Evolutionary conservation across 2,329 filamentous ascomycete genomes (phyloP), one percentile per base, ranked within the genome.

Genomic region (Talaromyces marneffei): DNA sequence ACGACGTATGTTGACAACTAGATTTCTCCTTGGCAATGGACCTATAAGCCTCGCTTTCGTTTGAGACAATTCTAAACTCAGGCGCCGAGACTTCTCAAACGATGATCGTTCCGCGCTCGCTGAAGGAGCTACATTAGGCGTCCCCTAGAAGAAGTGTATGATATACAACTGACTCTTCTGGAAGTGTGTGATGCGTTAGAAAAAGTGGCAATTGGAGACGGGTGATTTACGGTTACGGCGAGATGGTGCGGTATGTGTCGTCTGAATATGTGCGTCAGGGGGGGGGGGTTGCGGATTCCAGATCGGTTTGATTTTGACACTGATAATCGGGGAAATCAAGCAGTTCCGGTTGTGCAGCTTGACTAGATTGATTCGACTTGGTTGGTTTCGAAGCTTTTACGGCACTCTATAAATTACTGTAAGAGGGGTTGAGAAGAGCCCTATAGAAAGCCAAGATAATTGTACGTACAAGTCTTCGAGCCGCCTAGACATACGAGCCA

Each of bases 11-110:
- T 14, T 82, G 78, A 78, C 70, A 73, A 2, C 75, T 83, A 0
- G 79, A 82, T 60, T 82, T 82, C 62, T 77, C 79, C 1, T 79
- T 82, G 54, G 74, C 78, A 0, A 74, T 71, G 10, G 80, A 82
- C 63, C 68, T 82, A 0, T 82, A 81, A 61, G 76, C 69, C 3
- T 75, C 71, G 0, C 65, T 80, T 7, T 72, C 74, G 0, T 82
- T 74, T 67, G 79, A 82, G 16, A 78, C 72, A 0, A 75, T 80
- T 31, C 75, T 80, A 0, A 79, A 80, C 59, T 64, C 65, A 7
- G 27, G 56, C 1, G 64, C 8, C 60, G 50, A 2, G 25, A 64
- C 9, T 61, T 58, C 16, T 9, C 68, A 67, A 1, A 64, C 71
- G 25, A 74, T 72, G 70, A 69, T 82, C 27, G 80, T 79, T 1